Conservation (phyloP, 2,329 filamentous ascomycete species). For the Mariannaea elegans region DNA sequence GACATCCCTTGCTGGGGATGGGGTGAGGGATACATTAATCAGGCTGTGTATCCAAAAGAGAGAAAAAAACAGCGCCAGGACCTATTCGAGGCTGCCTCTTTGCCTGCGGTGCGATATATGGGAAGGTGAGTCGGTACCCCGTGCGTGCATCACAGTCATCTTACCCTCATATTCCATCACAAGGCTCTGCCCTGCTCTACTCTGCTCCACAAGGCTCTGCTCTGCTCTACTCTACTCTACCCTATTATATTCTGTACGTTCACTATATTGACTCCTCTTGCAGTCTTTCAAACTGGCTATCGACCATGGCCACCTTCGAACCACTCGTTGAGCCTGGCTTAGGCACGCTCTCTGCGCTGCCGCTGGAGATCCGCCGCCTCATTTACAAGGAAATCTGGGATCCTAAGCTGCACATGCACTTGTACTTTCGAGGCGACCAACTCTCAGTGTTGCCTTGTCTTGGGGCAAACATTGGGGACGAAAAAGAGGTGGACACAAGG, state of each 20-base stretch:
- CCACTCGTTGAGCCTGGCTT: neutral
- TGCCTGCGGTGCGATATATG: neutral
- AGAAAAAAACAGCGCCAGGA: neutral
- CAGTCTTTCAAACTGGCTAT: neutral
- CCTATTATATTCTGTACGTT: neutral
- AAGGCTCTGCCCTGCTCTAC: too few species aligned
- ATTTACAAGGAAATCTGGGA: constrained; percentile 13
- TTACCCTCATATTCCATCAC: neutral
- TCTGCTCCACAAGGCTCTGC: too few species aligned
- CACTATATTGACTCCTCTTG: neutral
- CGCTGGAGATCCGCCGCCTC: constrained; percentile 9
- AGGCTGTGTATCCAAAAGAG: neutral
- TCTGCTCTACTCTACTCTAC: too few species aligned
- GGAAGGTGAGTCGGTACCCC: constrained; percentile 1
- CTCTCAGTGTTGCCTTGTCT: constrained; percentile 7
- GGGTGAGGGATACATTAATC: constrained; percentile 11
- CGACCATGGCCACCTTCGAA: neutral
- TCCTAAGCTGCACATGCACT: constrained; percentile 8
- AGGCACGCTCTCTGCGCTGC: constrained; percentile 5
- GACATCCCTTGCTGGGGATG: constrained; percentile 2
- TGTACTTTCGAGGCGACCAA: constrained; percentile 5
- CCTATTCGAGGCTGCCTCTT: neutral
- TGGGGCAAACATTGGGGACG: constrained; percentile 13
- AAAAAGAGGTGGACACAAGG: constrained; percentile 6
- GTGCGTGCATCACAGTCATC: neutral